Evolutionary conservation across 2,329 filamentous ascomycete genomes (phyloP).

Genomic region (Thielaviopsis cerberus): DNA sequence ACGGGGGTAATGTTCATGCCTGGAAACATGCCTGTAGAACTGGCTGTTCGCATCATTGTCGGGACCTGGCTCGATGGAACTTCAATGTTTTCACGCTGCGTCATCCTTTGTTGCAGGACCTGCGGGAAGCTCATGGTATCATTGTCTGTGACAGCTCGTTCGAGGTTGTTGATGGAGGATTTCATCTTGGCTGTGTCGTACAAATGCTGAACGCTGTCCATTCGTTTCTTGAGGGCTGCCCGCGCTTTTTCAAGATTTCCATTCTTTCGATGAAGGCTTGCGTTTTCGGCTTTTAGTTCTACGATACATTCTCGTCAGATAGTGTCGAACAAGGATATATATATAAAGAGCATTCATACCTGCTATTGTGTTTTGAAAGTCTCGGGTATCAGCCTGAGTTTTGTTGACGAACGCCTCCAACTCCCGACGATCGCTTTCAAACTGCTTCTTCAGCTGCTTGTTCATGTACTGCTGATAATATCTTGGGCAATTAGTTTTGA

Average conservation of each 20-base stretch:
- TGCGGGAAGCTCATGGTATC: not conserved
- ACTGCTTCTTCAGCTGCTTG: constrained; percentile 56
- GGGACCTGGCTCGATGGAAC: not conserved
- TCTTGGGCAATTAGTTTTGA: not conserved
- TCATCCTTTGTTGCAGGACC: not conserved
- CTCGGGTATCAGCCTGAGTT: constrained; percentile 53
- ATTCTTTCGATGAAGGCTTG: constrained; percentile 48
- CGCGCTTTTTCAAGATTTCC: constrained; percentile 49
- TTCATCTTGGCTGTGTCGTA: constrained; percentile 42
- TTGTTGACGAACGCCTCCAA: constrained; percentile 58
- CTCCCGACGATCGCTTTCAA: constrained; percentile 37
- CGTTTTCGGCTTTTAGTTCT: constrained; percentile 43
- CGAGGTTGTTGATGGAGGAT: constrained; percentile 34
- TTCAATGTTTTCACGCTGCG: not conserved
- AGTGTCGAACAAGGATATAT: not conserved
- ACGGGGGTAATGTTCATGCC: not conserved
- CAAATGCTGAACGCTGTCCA: constrained; percentile 48
- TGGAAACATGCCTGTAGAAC: not conserved
- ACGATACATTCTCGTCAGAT: not conserved
- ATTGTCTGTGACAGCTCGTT: constrained; percentile 31
- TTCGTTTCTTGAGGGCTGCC: constrained; percentile 51
- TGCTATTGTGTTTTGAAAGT: constrained; percentile 48
- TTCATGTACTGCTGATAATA: constrained; percentile 56
- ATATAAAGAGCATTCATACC: constrained; percentile 13
- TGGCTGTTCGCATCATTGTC: not conserved